phyloP scores from a whole-genome alignment of 768 basidiomycete species.

The Mycena belliarum region DNA sequence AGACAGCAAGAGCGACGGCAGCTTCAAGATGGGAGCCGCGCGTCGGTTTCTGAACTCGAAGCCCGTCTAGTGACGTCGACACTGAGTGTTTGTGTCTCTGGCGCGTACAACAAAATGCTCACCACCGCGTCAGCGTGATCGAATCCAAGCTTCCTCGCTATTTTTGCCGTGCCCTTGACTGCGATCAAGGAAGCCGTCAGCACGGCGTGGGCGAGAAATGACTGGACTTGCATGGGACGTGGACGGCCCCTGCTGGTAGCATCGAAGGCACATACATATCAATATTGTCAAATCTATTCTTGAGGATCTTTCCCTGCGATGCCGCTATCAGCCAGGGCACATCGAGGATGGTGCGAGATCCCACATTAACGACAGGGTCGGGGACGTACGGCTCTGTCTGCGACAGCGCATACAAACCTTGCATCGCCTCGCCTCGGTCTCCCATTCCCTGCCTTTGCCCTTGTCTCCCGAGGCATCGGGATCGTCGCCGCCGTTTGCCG shows the following conservation, averaged over 20 bases:
- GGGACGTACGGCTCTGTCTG: slow-evolving; percentile 87
- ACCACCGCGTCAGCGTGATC: slow-evolving; percentile 97
- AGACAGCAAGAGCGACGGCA: no score
- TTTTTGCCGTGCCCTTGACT: slow-evolving; percentile 88
- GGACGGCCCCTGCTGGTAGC: slow-evolving; percentile 84
- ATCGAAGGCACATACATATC: slow-evolving; percentile 95
- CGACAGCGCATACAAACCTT: slow-evolving; percentile 80
- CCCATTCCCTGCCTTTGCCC: slow-evolving; percentile 11
- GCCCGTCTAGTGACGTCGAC: slow-evolving; percentile 61
- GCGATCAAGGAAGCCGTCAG: slow-evolving; percentile 17
- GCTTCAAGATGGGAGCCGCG: slow-evolving; percentile 79
- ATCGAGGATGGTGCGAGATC: slow-evolving; percentile 27
- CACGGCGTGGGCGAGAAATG: background rate
- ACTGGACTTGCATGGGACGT: slow-evolving; percentile 80
- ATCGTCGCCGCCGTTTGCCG: background rate
- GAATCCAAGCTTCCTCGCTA: slow-evolving; percentile 83
- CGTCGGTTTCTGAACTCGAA: slow-evolving; percentile 96
- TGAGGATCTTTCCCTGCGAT: slow-evolving; percentile 84
- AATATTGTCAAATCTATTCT: slow-evolving; percentile 96
- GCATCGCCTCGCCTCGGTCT: slow-evolving; percentile 69
- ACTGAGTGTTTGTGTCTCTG: background rate
- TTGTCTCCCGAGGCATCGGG: background rate
- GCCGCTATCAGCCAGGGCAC: background rate
- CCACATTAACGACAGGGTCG: slow-evolving; percentile 80
- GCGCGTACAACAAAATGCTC: slow-evolving; percentile 24